Base-by-base conservation (phyloP, 805 yeast species). In the Candida gorgasii region DNA sequence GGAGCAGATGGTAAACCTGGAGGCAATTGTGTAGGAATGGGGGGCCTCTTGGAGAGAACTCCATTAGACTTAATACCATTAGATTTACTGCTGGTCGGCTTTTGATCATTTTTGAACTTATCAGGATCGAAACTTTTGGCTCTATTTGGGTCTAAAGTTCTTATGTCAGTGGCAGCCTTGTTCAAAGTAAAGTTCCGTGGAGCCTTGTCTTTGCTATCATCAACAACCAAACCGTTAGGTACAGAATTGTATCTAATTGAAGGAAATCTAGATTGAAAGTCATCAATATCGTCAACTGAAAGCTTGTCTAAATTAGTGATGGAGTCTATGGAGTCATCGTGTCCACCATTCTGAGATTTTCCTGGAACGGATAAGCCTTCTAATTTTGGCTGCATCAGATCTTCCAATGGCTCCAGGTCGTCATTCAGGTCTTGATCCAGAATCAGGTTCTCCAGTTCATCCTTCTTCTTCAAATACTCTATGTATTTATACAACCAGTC, bases 401-500 rank as follows among this genome's bases (percentile, higher is more conserved):
- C 33, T 5, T 29, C 38, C 16, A 28, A 36, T 18, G n/a, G n/a
- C n/a, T 32, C 34, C 9, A n/a, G 15, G 15, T 36, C 44, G 18
- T 28, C 18, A 34, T 13, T 24, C 13, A 13, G 36, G 24, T 30
- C 35, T 36, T 9, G 20, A 36, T 28, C 38, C 38, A 13, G 7
- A 6, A 8, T 22, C 30, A n/a, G 30, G 12, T 20, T 12, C 8
- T 5, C 9, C 37, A 6, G n/a, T 5, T 13, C 19, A 19, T 66
- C 72, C 45, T 55, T 57, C 14, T 59, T 47, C 42, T 57, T 61
- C 45, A 69, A 54, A 43, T 69, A 70, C 5, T 55, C 65, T 14
- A 70, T 62, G 45, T 70, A 70, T 38, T 59, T 61, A 45, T 67
- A 55, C 24, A 70, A 53, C 76, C 76, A 70, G 13, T 46, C 47